phyloP scores from a whole-genome alignment of 148 eudicot species.

The Rhododendron vialii region DNA sequence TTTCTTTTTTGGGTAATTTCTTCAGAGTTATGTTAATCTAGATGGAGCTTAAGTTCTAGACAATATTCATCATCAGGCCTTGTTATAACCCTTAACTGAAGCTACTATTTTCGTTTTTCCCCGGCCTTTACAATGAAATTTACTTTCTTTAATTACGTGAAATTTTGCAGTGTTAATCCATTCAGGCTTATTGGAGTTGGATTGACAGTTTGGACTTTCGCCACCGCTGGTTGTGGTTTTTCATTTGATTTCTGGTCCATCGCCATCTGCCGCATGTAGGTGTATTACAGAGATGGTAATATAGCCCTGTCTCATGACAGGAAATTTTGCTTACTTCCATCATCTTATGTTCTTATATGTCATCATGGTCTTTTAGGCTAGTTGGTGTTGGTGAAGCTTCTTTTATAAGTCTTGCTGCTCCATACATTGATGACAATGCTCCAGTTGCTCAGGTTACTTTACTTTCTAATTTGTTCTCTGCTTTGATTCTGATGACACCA shows the following conservation, averaged over 20 bases:
- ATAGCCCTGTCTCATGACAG: neutral
- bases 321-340: neutral
- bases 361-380: slow-evolving; percentile 47
- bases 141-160: slow-evolving; percentile 8
- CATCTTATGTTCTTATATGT: neutral
- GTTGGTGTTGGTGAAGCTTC: slow-evolving; percentile 99
- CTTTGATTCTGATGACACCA: neutral
- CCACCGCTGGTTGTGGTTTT: slow-evolving; percentile 74
- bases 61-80: neutral
- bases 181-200: slow-evolving; percentile 97
- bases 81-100: slow-evolving; percentile 1
- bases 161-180: slow-evolving; percentile 75
- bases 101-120: neutral
- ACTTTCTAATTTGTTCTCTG: neutral
- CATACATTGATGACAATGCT: slow-evolving; percentile 95
- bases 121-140: neutral
- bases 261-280: slow-evolving; percentile 77
- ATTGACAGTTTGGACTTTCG: slow-evolving; percentile 83
- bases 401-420: slow-evolving; percentile 98
- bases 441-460: slow-evolving; percentile 70
- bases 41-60: slow-evolving; percentile 6
- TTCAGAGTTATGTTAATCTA: too few relatives aligned
- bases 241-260: slow-evolving; percentile 88
- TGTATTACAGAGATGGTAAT: slow-evolving; percentile 11
- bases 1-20: neutral